A percentile compares a stretch with the other conserved stretches of the same genome.
Evolutionary conservation across 805 yeast species (phyloP).

Genomic region (Saccharomycopsis synnaedendra): DNA sequence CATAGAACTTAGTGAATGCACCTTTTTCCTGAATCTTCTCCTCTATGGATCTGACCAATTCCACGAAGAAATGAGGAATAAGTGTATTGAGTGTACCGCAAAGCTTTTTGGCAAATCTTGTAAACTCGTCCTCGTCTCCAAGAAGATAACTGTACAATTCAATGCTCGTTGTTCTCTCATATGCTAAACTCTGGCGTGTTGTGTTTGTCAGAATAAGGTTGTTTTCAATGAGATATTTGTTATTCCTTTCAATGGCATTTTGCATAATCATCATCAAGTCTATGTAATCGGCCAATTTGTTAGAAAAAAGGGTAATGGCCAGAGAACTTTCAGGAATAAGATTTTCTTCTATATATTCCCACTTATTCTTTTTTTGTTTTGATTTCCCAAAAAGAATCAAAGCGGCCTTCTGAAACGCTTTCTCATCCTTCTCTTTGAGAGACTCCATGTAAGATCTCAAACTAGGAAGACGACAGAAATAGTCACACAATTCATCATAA

Average conservation of each 20-base stretch:
- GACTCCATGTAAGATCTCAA: too few relatives aligned
- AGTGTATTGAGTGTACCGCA: background rate
- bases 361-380: too few relatives aligned
- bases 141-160: background rate
- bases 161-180: background rate
- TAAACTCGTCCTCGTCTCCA: background rate
- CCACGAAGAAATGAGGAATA: conserved; percentile 4
- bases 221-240: background rate
- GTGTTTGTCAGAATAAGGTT: background rate
- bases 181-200: background rate
- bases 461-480: too few relatives aligned
- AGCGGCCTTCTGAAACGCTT: too few relatives aligned
- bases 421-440: too few relatives aligned
- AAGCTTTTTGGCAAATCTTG: background rate
- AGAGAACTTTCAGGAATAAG: too few relatives aligned
- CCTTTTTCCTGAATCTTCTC: background rate
- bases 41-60: background rate
- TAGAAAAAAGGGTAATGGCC: too few relatives aligned
- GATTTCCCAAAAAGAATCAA: too few relatives aligned
- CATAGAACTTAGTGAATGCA: background rate
- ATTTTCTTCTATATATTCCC: too few relatives aligned
- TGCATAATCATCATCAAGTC: conserved; percentile 4
- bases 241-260: background rate
- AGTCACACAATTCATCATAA: too few relatives aligned
- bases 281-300: conserved; percentile 4